Percentiles rank a stretch among this genome's conserved stretches.
These are phyloP conservation scores for Eragrostis curvula DNA, from an alignment of 176 grass and related monocot species.

Conservation along the genomic window DNA sequence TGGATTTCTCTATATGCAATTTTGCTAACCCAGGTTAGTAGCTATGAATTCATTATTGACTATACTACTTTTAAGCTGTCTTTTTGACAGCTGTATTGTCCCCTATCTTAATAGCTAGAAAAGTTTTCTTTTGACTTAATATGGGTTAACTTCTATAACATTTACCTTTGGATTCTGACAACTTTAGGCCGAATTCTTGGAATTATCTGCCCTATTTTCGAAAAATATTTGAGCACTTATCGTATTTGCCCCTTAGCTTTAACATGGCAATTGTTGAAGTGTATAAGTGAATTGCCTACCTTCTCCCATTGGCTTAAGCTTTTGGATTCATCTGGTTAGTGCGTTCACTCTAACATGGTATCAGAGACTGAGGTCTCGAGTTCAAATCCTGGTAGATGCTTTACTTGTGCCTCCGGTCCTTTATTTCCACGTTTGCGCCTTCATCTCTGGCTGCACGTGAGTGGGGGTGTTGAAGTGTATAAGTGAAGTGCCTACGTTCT, in stretches of 20 bases:
- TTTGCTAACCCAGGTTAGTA: slow-evolving; percentile 86
- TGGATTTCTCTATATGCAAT: slow-evolving; percentile 69
- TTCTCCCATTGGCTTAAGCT: no score
- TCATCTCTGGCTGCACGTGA: no score
- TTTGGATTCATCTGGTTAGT: no score
- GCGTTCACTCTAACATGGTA: no score
- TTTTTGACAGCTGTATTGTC: slow-evolving; percentile 1
- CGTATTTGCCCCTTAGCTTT: neutral
- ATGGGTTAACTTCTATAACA: neutral
- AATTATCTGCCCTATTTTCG: neutral
- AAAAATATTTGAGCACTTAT: slow-evolving; percentile 18
- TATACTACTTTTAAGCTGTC: neutral
- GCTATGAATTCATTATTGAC: neutral
- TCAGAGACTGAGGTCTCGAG: no score
- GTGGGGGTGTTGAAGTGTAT: no score
- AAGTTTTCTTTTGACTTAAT: neutral
- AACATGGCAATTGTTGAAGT: no score
- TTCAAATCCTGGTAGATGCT: no score
- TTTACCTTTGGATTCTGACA: neutral
- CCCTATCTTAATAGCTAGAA: neutral
- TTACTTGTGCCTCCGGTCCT: no score
- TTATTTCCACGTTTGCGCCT: no score
- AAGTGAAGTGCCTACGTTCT: no score
- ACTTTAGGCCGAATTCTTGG: neutral
- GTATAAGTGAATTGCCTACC: no score